phyloP scores from a whole-genome alignment of 129 eudicot species.

The Silybum marianum region DNA sequence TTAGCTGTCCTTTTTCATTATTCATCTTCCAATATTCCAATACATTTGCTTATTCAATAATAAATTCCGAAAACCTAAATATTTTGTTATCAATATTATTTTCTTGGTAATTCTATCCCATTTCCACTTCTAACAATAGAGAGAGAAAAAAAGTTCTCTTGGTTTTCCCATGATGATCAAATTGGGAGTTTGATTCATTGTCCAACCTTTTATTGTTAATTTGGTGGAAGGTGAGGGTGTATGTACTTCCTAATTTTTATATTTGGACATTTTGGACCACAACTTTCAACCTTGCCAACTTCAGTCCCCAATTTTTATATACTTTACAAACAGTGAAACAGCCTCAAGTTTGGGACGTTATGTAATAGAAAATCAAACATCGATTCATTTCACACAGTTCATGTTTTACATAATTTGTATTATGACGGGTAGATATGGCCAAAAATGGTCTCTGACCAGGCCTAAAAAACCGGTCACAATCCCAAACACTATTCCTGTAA shows the following conservation, averaged over 20 bases:
- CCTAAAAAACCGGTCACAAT: no score
- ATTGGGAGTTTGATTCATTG: not conserved
- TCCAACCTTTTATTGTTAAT: no score
- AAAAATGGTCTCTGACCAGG: no score
- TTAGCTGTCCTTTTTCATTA: not conserved
- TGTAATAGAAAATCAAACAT: no score
- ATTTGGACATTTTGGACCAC: not conserved
- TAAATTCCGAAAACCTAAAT: no score
- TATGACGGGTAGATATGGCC: no score
- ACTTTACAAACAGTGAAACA: not conserved
- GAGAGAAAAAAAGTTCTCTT: no score
- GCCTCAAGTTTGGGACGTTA: not conserved
- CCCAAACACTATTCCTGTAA: no score
- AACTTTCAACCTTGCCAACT: not conserved
- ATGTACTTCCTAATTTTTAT: not conserved
- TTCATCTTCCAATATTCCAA: no score
- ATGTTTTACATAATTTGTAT: no score
- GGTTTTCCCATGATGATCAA: not conserved
- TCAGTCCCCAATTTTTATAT: not conserved
- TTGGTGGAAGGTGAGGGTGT: no score
- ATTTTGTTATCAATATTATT: not conserved
- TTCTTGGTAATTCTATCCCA: no score
- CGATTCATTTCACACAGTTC: not conserved
- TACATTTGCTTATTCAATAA: not conserved
- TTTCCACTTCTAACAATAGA: not conserved